Base-by-base conservation (phyloP, 2,329 filamentous ascomycete genomes). In the Gyromitra esculenta region DNA sequence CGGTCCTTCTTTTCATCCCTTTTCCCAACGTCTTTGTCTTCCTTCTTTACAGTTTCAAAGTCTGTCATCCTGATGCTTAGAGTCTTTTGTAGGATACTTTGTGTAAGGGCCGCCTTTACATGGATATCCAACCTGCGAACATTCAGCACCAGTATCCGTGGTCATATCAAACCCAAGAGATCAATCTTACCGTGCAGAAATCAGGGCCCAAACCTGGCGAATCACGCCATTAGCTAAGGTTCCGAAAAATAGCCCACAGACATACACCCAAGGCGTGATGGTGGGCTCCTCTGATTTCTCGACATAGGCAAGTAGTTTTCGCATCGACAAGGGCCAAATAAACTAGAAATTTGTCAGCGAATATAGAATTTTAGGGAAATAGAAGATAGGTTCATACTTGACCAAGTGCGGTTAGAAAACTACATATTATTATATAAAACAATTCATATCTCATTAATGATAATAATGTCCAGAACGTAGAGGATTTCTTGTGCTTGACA, bases 91-190 rank as follows among this genome's bases (percentile, higher is more conserved):
- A 78, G 54, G n/a, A 78, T 48, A 21, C 43, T 69, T 31, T 78
- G 76, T 8, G 73, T 73, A 45, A 78, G 65, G 56, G 73, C 76
- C n/a, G 76, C 76, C 45, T 78, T 76, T n/a, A 78, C 67, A 37
- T 64, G 76, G 5, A 78, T 45, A 59, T 60, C 63, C 43, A 78
- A 65, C 9, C 76, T 76, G 39, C 21, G 50, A 18, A 41, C 25
- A 39, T 15, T 67, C 18, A 73, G 68, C 9, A 63, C 8, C 18
- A 45, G n/a, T 37, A 9, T 13, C 48, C 5, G 25, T 31, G 25
- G 25, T 3, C 66, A 43, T 35, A 39, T 8, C 43, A 37, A 8
- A 73, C 8, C 31, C 37, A 59, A 21, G 67, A 57, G n/a, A 15
- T 45, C 13, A 41, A n/a, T 5, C 25, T 63, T 75, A 77, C 75